phyloP scores from a whole-genome alignment of 768 basidiomycete genomes.

The Kwoniella dejecticola region DNA sequence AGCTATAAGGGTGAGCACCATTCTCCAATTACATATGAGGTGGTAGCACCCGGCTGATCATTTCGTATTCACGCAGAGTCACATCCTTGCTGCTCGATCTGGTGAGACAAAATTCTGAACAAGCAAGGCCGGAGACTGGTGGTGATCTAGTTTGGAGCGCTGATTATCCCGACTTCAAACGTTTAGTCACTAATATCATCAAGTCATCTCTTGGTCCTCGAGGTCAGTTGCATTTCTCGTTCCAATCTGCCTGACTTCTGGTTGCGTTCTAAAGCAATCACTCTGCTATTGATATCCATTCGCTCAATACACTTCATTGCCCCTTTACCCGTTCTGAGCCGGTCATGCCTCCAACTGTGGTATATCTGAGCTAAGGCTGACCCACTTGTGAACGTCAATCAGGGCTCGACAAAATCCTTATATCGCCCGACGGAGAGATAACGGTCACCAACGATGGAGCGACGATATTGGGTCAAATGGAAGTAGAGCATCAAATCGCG shows the following conservation, averaged over 20 bases:
- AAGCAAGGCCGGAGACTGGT: neutral
- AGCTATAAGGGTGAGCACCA: slow-evolving; percentile 88
- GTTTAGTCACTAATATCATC: slow-evolving; percentile 80
- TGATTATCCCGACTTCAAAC: slow-evolving; percentile 59
- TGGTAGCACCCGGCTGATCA: neutral
- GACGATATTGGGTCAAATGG: slow-evolving; percentile 97
- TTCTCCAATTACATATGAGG: neutral
- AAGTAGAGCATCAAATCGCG: slow-evolving; percentile 98
- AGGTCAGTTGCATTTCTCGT: slow-evolving; percentile 61
- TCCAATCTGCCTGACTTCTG: no score
- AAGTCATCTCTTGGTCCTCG: slow-evolving; percentile 92
- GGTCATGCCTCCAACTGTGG: no score
- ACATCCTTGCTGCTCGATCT: slow-evolving; percentile 86
- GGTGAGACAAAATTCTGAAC: slow-evolving; percentile 22
- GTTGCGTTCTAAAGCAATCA: neutral
- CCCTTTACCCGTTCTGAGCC: neutral
- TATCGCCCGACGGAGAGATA: slow-evolving; percentile 88
- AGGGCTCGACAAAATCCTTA: slow-evolving; percentile 68
- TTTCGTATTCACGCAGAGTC: slow-evolving; percentile 56
- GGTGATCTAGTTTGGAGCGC: no score
- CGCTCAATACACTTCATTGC: neutral
- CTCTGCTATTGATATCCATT: neutral
- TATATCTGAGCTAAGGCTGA: no score
- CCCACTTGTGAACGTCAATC: no score
- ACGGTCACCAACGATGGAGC: slow-evolving; percentile 99